Base-by-base conservation (phyloP, 805 yeast genomes). In the Saccharomycopsis synnaedendra region DNA sequence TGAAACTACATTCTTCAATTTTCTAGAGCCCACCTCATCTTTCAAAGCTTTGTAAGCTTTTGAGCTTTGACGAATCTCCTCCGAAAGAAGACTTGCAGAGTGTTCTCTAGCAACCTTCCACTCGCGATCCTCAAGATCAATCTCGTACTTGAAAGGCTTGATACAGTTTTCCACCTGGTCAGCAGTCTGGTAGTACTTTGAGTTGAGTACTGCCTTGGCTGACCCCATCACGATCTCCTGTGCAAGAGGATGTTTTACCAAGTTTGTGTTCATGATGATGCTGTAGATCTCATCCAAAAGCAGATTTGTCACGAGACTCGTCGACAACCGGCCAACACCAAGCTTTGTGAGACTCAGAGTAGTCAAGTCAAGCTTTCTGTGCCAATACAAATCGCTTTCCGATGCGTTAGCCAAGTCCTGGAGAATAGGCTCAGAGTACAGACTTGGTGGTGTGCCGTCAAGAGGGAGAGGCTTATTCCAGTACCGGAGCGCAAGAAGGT, bases 131-230 rank as follows among this genome's bases (percentile, higher is more conserved):
- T 93, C 97, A 43, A 93, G 77, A 59, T 93, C 99, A 51, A 93
- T 89, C 60, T 93, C 99, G 62, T 90, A 93, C 66, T 93, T 93
- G 68, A 83, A 93, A 2, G 99, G 99, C 62, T 93, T 93, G 58
- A 93, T 90, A 66, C 97, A 89, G 64, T 94, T 93, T 59, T 93
- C 99, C 5, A 93, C 97, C 63, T 93, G 99, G 62, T 94, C 99
- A 0, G 98, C 95, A 0, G 98, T 90, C 1, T 95, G 82, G 54
- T 80, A 85, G 61, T 75, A 93, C 54, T 90, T 78, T 31, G 84
- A 67, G 54, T 80, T 80, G 53, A 93, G 69, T 5, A 93, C 95
- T 29, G 80, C 69, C 33, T 76, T 72, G 0, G 96, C 95, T 2
- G 97, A 95, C 39, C 87, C 95, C 46, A 75, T 76, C 6, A 93